A percentile compares a stretch with the other conserved stretches of the same genome.
phyloP scores from a whole-genome alignment of 495 filamentous ascomycete species.

The Annulohypoxylon nitens region DNA sequence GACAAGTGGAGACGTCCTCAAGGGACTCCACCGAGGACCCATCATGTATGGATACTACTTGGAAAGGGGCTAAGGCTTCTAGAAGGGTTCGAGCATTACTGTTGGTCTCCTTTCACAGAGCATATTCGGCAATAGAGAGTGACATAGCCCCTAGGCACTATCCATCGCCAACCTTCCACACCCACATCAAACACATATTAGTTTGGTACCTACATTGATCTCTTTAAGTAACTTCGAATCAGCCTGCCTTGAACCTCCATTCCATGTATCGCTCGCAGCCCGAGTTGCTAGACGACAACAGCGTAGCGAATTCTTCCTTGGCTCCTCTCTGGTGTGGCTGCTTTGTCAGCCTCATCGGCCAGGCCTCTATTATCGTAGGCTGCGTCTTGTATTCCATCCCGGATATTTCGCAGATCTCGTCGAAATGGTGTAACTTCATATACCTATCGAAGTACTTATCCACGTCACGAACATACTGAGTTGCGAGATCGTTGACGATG shows the following conservation, averaged over 20 bases:
- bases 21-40: neutral
- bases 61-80: neutral
- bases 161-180: neutral
- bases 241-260: constrained; percentile 43
- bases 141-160: too few relatives aligned
- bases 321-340: constrained; percentile 46
- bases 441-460: constrained; percentile 46
- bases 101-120: too few relatives aligned
- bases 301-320: constrained; percentile 52
- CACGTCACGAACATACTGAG: constrained; percentile 19
- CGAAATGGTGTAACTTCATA: constrained; percentile 20
- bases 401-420: constrained; percentile 3
- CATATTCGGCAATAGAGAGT: too few relatives aligned
- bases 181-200: neutral
- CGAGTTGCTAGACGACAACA: constrained; percentile 29
- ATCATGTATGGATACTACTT: neutral
- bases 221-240: neutral
- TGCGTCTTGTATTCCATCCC: constrained; percentile 46
- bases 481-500: constrained; percentile 18
- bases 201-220: neutral
- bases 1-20: neutral
- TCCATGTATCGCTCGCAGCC: constrained; percentile 55
- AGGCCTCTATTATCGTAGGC: constrained; percentile 56
- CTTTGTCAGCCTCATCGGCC: constrained; percentile 53
- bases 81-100: neutral